These are phyloP conservation scores for Acer campestre DNA, from an alignment of 345 rosid species.

Conservation along the genomic window DNA sequence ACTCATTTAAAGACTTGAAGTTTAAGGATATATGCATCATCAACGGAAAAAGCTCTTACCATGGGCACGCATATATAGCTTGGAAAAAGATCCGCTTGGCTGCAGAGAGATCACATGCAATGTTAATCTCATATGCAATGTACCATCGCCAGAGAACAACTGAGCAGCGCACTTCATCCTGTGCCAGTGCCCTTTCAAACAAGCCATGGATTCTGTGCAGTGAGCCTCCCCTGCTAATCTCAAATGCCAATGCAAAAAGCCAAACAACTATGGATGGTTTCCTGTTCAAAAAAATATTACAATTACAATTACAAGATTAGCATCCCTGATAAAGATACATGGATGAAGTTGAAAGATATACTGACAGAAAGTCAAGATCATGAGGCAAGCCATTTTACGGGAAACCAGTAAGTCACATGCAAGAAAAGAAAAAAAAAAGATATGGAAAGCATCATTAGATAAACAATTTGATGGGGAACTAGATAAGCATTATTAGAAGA, in stretches of 20 bases:
- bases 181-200: constrained; percentile 84
- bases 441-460: background rate
- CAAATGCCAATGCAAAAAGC: constrained; percentile 78
- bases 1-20: background rate
- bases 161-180: constrained; percentile 53
- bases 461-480: background rate
- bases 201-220: constrained; percentile 75
- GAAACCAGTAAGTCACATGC: background rate
- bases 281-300: constrained; percentile 41
- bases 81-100: constrained; percentile 83
- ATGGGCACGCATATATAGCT: constrained; percentile 93
- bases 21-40: background rate
- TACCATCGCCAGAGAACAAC: constrained; percentile 90
- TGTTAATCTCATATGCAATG: constrained; percentile 74
- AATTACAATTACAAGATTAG: constrained; percentile 16
- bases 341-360: background rate
- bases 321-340: background rate
- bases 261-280: constrained; percentile 71
- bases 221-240: constrained; percentile 70
- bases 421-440: background rate
- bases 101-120: constrained; percentile 57
- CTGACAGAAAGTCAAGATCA: background rate
- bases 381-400: background rate
- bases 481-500: no score
- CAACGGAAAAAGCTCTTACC: constrained; percentile 47